These are phyloP conservation scores for Hymenoscyphus occultus DNA, from an alignment of 2,329 filamentous ascomycete species.

Conservation along the genomic window DNA sequence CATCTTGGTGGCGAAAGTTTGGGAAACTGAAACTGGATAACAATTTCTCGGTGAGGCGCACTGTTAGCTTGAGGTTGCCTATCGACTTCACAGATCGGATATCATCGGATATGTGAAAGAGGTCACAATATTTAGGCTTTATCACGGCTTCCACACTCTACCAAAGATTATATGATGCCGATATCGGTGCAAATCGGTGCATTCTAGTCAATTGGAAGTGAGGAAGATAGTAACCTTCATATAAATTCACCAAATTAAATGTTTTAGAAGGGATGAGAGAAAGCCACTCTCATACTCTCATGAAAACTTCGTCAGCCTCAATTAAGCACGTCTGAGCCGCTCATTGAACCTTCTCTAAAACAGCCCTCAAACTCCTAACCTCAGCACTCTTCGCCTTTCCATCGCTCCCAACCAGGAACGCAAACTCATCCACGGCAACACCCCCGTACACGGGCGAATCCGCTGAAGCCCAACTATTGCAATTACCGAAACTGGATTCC, in stretches of 20 bases:
- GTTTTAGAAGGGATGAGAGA: not conserved
- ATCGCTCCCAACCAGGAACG: conserved; percentile 12
- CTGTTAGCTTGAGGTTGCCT: not conserved
- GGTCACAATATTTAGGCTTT: too few relatives aligned
- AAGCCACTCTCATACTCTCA: not conserved
- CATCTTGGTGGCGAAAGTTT: not conserved
- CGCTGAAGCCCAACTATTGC: conserved; percentile 6
- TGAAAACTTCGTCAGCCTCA: not conserved
- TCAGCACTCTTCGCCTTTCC: conserved; percentile 9
- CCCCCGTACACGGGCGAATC: conserved; percentile 6
- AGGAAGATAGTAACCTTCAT: too few relatives aligned
- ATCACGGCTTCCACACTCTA: too few relatives aligned
- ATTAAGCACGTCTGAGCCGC: not conserved
- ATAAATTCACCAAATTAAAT: too few relatives aligned
- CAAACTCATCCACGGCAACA: conserved; percentile 35
- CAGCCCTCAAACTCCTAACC: not conserved
- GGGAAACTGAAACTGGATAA: not conserved
- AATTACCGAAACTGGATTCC: not conserved
- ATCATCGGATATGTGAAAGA: not conserved
- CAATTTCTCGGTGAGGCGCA: not conserved
- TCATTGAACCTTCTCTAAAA: conserved; percentile 1
- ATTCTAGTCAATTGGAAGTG: too few relatives aligned
- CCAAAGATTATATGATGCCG: too few relatives aligned
- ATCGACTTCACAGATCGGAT: not conserved
- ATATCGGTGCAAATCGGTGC: too few relatives aligned